Evolutionary conservation across 176 grass and related monocot species (phyloP).

Genomic region (Neostapfia colusana): DNA sequence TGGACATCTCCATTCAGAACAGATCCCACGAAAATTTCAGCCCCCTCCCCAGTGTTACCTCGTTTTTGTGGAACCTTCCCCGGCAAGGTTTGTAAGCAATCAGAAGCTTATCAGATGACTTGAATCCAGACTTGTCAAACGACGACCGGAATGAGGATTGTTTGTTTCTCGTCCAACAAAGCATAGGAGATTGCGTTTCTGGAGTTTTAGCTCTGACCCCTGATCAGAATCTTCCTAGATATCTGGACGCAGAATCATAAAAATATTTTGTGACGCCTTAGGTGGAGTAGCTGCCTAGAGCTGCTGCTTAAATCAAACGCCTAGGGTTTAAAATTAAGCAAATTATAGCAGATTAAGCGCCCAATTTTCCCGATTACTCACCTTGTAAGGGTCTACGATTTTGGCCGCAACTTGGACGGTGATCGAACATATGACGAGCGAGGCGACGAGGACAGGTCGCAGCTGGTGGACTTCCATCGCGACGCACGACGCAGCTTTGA

Average conservation of each 20-base stretch:
- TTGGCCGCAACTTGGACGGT: constrained; percentile 41
- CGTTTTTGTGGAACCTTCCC: constrained; percentile 47
- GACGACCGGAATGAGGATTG: constrained; percentile 58
- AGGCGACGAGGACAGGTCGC: constrained; percentile 46
- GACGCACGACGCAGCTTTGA: not conserved
- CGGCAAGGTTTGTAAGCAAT: constrained; percentile 79
- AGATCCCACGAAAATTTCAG: constrained; percentile 70
- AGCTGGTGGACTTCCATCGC: constrained; percentile 21
- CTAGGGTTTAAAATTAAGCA: not conserved
- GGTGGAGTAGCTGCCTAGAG: not conserved
- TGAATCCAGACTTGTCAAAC: constrained; percentile 64
- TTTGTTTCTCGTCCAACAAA: constrained; percentile 71
- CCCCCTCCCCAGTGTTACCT: constrained; percentile 71
- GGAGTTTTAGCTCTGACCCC: constrained; percentile 49
- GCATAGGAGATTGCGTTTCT: constrained; percentile 50
- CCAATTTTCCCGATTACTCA: constrained; percentile 14
- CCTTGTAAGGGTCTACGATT: constrained; percentile 80
- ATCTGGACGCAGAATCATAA: constrained; percentile 57
- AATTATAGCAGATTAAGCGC: not conserved
- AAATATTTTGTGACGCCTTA: not conserved
- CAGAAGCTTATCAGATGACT: constrained; percentile 55
- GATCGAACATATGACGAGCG: constrained; percentile 45
- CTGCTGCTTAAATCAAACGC: not conserved
- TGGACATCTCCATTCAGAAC: constrained; percentile 82
- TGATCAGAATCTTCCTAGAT: constrained; percentile 77